Base-by-base conservation (phyloP, 2,329 filamentous ascomycete genomes). In the Aspergillus awamori region DNA sequence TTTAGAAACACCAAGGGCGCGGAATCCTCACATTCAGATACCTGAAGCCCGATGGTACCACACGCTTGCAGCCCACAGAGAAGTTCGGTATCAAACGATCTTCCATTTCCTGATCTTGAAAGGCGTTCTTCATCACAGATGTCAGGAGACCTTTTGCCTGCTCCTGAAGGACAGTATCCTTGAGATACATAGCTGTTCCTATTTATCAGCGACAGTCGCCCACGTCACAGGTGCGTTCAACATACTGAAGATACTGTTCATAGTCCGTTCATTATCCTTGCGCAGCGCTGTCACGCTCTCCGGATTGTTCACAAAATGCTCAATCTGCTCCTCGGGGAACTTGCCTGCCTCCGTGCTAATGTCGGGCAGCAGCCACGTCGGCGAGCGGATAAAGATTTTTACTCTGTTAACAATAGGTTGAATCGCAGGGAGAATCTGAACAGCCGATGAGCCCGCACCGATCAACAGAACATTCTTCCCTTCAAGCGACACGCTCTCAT, bases 371-470 rank as follows among this genome's bases (percentile, higher is more conserved):
- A 54, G 20, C 52, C 52, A 54, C 5, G 52, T 54, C 4, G 52
- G 52, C 7, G 20, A 43, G 0, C 52, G 52, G 22, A 41, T 41
- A 24, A 54, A 41, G 2, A 53, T 53, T 13, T 53, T 33, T 7
- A 53, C 26, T 5, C 10, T 20, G 38, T 54, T 33, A 5, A 63
- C 62, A 11, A 53, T 5, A 3, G 61, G 43, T 51, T 70, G 60
- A 5, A 65, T 49, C 0, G 63, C 57, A 17, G 63, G 59, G 11
- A 70, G 64, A 28, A 70, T 66, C 60, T 75, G 74, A 7, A 76
- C 68, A 0, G 67, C 74, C 0, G 68, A 71, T 0, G 72, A 70
- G 5, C 75, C 75, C 51, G 71, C 74, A 1, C 76, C 75, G 38
- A 78, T 72, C 10, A 77, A 5, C 13, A 43, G 8, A 7, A 54